Conservation (phyloP, 2,329 filamentous ascomycete species). For the Cladobotryum mycophilum region DNA sequence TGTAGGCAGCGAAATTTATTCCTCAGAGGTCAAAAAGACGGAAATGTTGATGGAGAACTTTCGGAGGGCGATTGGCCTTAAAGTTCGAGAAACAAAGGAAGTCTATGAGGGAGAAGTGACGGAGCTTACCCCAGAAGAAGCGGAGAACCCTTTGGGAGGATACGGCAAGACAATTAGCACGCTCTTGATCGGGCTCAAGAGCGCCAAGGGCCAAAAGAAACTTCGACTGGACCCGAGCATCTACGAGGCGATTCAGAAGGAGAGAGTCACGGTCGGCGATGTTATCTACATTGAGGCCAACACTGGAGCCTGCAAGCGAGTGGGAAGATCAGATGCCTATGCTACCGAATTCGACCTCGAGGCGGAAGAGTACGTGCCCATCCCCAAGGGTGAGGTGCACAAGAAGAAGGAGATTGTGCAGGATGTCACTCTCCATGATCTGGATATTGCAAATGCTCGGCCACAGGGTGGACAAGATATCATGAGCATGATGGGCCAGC, state of each 20-base stretch:
- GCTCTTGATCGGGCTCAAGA: conserved; percentile 88
- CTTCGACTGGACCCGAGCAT: conserved; percentile 93
- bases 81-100: conserved; percentile 97
- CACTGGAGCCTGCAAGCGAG: conserved; percentile 94
- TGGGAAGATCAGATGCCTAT: conserved; percentile 92
- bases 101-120: conserved; percentile 99
- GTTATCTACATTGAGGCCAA: conserved; percentile 99
- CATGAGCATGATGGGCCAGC: conserved; percentile 99
- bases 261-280: conserved; percentile 90
- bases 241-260: conserved; percentile 98
- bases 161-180: conserved; percentile 98
- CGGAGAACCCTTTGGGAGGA: conserved; percentile 92
- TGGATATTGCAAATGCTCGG: conserved; percentile 91
- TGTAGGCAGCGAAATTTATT: conserved; percentile 96
- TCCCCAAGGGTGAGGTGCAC: conserved; percentile 97
- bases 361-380: conserved; percentile 97
- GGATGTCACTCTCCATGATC: conserved; percentile 92
- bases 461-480: conserved; percentile 98
- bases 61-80: conserved; percentile 87
- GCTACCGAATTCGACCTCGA: conserved; percentile 98
- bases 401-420: conserved; percentile 99
- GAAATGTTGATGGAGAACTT: conserved; percentile 99
- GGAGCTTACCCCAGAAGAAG: conserved; percentile 94
- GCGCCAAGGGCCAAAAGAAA: conserved; percentile 95
- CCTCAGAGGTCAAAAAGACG: conserved; percentile 98